Conservation (phyloP, 108 stramenopile genomes). For the Cylindrotheca closterium region DNA sequence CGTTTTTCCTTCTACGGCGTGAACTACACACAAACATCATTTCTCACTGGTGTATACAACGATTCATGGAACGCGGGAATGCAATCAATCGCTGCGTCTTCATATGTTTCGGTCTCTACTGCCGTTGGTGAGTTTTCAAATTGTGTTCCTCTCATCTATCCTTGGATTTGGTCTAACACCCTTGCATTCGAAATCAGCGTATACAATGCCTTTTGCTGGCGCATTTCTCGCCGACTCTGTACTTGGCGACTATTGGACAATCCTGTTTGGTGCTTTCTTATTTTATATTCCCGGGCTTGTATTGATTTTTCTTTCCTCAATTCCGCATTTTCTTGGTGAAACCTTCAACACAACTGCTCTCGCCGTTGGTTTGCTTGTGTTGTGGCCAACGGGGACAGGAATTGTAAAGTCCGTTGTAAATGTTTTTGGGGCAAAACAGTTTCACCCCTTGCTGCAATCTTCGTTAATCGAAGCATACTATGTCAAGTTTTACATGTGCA, state of each 20-base stretch:
- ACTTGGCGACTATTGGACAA: conserved; percentile 76
- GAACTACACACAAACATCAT: conserved; percentile 80
- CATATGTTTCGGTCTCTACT: conserved; percentile 71
- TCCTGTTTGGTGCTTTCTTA: conserved; percentile 52
- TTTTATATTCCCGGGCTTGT: conserved; percentile 80
- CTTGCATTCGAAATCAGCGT: conserved; percentile 44
- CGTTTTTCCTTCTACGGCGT: conserved; percentile 84
- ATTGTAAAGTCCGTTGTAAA: conserved; percentile 84
- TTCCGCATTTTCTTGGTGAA: conserved; percentile 63
- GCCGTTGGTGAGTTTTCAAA: conserved; percentile 55
- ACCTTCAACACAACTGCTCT: conserved; percentile 56
- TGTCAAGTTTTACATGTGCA: conserved; percentile 88
- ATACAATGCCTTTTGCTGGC: conserved; percentile 81
- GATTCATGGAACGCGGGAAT: conserved; percentile 74
- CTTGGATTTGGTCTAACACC: too few species aligned
- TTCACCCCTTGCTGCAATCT: conserved; percentile 82
- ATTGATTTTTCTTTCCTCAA: conserved; percentile 65
- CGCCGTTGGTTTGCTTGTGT: conserved; percentile 47
- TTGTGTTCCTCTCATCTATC: too few species aligned
- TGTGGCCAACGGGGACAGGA: conserved; percentile 88
- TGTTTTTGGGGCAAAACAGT: conserved; percentile 88
- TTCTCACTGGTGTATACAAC: conserved; percentile 81
- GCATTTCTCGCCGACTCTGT: conserved; percentile 74
- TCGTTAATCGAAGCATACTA: conserved; percentile 78
- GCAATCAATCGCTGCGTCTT: conserved; percentile 58